These are phyloP conservation scores for Diplodia mutila DNA, from an alignment of 2,329 filamentous ascomycete species.

Conservation along the genomic window DNA sequence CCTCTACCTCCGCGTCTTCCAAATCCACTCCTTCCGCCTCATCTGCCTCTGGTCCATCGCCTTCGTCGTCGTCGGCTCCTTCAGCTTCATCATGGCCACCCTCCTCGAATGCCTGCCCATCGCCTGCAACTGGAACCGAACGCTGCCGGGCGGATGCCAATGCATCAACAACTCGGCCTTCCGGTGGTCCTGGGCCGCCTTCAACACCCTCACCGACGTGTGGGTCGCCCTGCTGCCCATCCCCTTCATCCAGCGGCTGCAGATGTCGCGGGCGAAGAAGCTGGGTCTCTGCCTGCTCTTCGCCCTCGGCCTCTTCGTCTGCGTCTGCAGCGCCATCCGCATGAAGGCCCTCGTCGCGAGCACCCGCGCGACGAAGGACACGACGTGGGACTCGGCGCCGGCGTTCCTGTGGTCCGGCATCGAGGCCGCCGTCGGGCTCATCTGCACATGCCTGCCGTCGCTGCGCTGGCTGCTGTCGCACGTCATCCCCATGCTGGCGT, in stretches of 20 bases:
- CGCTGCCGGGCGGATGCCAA: background rate
- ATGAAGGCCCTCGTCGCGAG: conserved; percentile 34
- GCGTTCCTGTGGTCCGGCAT: conserved; percentile 38
- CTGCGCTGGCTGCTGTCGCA: conserved; percentile 29
- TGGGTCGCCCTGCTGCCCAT: conserved; percentile 27
- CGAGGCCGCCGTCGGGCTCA: conserved; percentile 35
- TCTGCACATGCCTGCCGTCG: conserved; percentile 36
- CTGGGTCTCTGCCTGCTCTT: conserved; percentile 25
- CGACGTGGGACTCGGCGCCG: conserved; percentile 34
- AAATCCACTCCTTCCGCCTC: conserved; percentile 30
- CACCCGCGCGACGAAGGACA: conserved; percentile 30
- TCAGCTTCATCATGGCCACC: conserved; percentile 30
- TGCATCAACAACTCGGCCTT: conserved; percentile 22
- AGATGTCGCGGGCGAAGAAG: conserved; percentile 27
- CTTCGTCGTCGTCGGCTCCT: conserved; percentile 26
- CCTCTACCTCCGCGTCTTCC: conserved; percentile 35
- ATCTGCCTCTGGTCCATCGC: conserved; percentile 30
- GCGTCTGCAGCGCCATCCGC: conserved; percentile 34
- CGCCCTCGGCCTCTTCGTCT: conserved; percentile 31
- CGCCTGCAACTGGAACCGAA: conserved; percentile 27
- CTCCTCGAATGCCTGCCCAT: conserved; percentile 35
- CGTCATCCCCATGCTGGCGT: conserved; percentile 23
- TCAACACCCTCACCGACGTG: conserved; percentile 29
- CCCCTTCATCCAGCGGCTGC: conserved; percentile 27
- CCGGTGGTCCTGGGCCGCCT: conserved; percentile 28